Evolutionary conservation across 1,139 yeast genomes (phyloP), one percentile per base, ranked within the genome.

Genomic region (Wickerhamomyces sp.): DNA sequence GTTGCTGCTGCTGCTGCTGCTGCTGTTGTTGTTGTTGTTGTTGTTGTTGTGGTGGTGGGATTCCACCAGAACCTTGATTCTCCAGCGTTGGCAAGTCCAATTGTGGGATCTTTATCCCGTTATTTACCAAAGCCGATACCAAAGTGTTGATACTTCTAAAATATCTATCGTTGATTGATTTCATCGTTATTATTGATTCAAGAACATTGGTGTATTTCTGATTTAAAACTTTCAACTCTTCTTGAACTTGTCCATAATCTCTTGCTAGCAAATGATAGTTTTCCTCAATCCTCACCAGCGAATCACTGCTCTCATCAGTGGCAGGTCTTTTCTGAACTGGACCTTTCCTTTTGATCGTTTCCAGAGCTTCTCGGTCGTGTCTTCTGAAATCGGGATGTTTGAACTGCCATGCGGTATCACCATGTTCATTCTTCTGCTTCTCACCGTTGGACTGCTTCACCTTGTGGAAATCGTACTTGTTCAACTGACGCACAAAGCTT

Each of bases 381-480:
- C 75, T 72, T 46, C 75, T 73, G 58, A 91, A 91, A 46, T 80
- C 88, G 0, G 95, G 95, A 57, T 91, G 97, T 55, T 79, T 78
- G 63, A 91, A 91, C 55, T 89, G 96, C 96, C 97, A 91, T 16
- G 91, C 80, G 55, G 81, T 80, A 41, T 84, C 93, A 26, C 89
- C 87, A 49, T 80, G 82, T 35, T 74, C 72, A 31, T 64, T 64
- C 42, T 62, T 66, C 40, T 68, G 68, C 38, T 74, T 78, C 48
- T 77, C 66, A 57, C 61, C 69, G 25, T 59, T 63, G 20, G 68
- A 61, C 39, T 58, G 50, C 41, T 64, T 64, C 18, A 91, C 94
- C 61, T 91, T 91, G 62, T 91, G 97, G 71, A 94, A 91, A 51
- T 93, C 98, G 54, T 91, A 91, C 68, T 91, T 89, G 66, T 91